Evolutionary conservation across 2,329 filamentous ascomycete species (phyloP), one percentile per base, ranked within the genome.

Genomic region (Fusarium sp.): DNA sequence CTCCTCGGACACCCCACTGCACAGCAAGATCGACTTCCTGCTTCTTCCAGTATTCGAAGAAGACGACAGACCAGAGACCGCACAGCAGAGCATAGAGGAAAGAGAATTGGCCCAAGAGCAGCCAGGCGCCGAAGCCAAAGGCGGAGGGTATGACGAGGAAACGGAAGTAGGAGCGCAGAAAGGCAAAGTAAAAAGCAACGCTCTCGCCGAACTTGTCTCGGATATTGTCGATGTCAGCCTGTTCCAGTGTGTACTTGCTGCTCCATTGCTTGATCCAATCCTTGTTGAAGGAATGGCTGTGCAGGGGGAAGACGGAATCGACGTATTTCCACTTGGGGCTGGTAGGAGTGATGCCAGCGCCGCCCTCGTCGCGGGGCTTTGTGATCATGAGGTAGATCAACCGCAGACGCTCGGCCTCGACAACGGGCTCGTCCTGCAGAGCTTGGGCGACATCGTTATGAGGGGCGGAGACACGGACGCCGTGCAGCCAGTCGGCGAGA

Each of bases 21-120:
- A 97, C 89, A 9, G 92, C 91, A 8, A 98, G 85, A 76, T 98
- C 95, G 2, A 91, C 85, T 80, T 98, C 94, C 79, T 97, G 94
- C 75, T 95, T 92, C 83, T 97, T 97, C 95, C 95, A 98, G 80
- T 93, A 97, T 78, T 98, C 95, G 60, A 97, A 92, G 77, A 98
- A 98, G 50, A 95, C 84, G 3, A 96, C 90, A 61, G 92, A 92
- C 94, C 95, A 97, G n/a, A 97, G 82, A 36, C 90, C 92, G 77
- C 91, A 95, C 46, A 91, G 86, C 1, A 95, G 79, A 13, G 92
- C 93, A 74, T 97, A 98, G 52, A 94, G 80, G 61, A 90, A 88
- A 2, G 95, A 97, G 81, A 94, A 98, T 61, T 92, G 89, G 9
- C 94, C 94, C 0, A 97, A 85, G n/a, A 97, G 83, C 31, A 95